Conservation (phyloP, 495 filamentous ascomycete genomes). For the Xylaria flabelliformis region DNA sequence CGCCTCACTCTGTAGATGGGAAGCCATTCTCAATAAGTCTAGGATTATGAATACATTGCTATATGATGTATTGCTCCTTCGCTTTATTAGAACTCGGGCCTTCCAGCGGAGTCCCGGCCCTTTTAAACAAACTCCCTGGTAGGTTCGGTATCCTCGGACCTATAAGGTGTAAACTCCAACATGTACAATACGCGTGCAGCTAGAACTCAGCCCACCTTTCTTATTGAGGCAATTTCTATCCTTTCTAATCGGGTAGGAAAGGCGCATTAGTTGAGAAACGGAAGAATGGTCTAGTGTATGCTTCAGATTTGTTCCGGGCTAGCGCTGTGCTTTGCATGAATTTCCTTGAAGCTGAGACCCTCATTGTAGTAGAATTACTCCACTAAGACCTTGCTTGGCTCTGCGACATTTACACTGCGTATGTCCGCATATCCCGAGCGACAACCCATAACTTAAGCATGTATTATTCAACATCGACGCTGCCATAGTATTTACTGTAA, state of each 20-base stretch:
- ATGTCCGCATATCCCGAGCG: constrained; percentile 20
- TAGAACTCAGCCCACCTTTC: constrained; percentile 4
- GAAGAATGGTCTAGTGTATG: neutral
- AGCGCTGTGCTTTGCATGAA: neutral
- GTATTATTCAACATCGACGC: constrained; percentile 2
- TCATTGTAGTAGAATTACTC: constrained; percentile 7
- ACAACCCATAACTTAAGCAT: neutral
- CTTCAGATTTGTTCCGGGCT: constrained; percentile 23
- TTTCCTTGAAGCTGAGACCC: constrained; percentile 1
- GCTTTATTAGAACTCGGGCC: constrained; percentile 21
- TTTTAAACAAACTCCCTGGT: neutral
- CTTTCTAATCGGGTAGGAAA: neutral
- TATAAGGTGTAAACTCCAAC: constrained; percentile 18
- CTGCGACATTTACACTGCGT: constrained; percentile 19
- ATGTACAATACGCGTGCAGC: neutral
- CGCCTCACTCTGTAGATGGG: too few relatives aligned
- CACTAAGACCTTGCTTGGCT: constrained; percentile 10
- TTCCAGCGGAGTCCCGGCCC: constrained; percentile 24
- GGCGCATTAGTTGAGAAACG: neutral
- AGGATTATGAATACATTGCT: too few relatives aligned
- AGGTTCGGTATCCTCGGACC: constrained; percentile 9
- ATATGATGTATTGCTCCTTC: neutral
- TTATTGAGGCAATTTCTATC: constrained; percentile 27
- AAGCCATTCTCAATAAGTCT: too few relatives aligned
- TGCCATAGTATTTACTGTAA: neutral